These are phyloP conservation scores for Nemophila menziesii DNA, from an alignment of 257 asterid species.

Conservation along the genomic window DNA sequence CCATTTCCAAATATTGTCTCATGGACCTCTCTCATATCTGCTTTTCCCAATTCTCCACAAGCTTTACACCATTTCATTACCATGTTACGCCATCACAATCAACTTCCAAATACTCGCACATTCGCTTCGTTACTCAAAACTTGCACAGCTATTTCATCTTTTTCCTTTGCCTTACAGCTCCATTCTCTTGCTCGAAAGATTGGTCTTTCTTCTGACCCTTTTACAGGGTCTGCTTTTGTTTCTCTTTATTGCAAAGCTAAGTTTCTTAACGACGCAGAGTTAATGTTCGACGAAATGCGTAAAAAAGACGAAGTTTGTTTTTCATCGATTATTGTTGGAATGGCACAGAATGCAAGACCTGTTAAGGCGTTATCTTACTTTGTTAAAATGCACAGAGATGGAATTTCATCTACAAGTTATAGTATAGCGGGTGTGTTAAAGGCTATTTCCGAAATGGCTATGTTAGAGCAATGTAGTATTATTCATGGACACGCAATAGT, in stretches of 20 bases:
- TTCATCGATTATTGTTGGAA: conserved; percentile 51
- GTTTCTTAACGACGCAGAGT: conserved; percentile 25
- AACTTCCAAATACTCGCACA: conserved; percentile 47
- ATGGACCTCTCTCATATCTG: conserved; percentile 65
- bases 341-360: conserved; percentile 45
- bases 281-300: conserved; percentile 63
- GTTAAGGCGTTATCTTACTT: conserved; percentile 41
- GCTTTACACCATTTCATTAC: conserved; percentile 47
- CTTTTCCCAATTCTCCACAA: conserved; percentile 26
- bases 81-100: conserved; percentile 61
- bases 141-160: conserved; percentile 27
- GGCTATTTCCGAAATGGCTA: conserved; percentile 51
- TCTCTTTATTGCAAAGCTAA: conserved; percentile 33
- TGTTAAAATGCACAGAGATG: conserved; percentile 44
- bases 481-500: conserved; percentile 61
- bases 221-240: conserved; percentile 53
- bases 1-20: conserved; percentile 62
- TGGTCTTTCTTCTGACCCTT: conserved; percentile 26
- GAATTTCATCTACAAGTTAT: conserved; percentile 29
- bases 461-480: conserved; percentile 63
- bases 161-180: conserved; percentile 39
- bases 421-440: conserved; percentile 61
- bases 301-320: conserved; percentile 55
- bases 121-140: conserved; percentile 53
- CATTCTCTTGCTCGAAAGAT: conserved; percentile 48